Percentiles rank a stretch among this genome's conserved stretches.
phyloP scores from a whole-genome alignment of 805 yeast species.

The Kluyveromyces lactis region DNA sequence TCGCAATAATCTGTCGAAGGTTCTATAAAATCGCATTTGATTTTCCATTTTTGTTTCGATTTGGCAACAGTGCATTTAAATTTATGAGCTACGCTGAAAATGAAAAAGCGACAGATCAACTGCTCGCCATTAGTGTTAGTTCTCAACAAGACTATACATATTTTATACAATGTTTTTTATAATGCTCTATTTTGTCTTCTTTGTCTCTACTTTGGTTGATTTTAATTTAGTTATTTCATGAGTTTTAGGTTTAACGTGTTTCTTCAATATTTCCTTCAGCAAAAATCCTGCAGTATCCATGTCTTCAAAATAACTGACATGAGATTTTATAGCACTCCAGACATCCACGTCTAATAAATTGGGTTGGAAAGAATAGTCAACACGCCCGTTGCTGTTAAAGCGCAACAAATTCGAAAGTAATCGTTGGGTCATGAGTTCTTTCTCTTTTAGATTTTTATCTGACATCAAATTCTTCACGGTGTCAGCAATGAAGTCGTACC shows the following conservation, averaged over 20 bases:
- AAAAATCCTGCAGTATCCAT: slow-evolving; percentile 75
- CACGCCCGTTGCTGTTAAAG: slow-evolving; percentile 65
- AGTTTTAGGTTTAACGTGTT: slow-evolving; percentile 1
- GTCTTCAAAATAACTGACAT: slow-evolving; percentile 82
- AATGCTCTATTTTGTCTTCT: too few species aligned
- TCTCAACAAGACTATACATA: too few species aligned
- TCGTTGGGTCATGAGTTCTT: slow-evolving; percentile 20
- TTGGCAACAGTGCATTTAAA: too few species aligned
- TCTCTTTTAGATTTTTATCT: slow-evolving; percentile 16
- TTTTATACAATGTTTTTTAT: too few species aligned
- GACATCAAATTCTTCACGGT: slow-evolving; percentile 7
- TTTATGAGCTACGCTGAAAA: too few species aligned
- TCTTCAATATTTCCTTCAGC: slow-evolving; percentile 42
- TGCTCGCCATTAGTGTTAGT: too few species aligned
- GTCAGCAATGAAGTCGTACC: slow-evolving; percentile 8
- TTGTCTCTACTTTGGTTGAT: too few species aligned
- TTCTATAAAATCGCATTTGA: too few species aligned
- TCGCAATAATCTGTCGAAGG: not conserved
- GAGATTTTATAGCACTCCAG: slow-evolving; percentile 78
- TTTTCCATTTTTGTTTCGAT: too few species aligned
- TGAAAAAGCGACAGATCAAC: too few species aligned
- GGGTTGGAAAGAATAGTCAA: slow-evolving; percentile 74
- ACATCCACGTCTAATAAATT: slow-evolving; percentile 74
- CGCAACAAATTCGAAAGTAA: slow-evolving; percentile 32
- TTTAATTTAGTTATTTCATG: not conserved